Conservation (phyloP, 1,284 basidiomycete genomes). For the Microbotryum lychnidis-dioicae region DNA sequence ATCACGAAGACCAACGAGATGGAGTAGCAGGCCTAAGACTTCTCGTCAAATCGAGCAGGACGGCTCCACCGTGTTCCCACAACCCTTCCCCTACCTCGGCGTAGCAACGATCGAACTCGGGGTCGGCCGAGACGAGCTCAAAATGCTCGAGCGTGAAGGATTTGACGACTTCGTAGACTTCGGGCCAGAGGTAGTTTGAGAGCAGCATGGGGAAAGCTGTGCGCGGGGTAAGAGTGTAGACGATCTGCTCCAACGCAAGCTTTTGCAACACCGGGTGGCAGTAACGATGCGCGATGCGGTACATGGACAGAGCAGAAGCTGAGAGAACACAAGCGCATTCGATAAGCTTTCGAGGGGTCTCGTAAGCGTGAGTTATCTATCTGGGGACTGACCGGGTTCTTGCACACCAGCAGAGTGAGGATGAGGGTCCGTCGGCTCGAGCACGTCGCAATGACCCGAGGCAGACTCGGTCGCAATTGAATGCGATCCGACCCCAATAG, state of each 20-base stretch:
- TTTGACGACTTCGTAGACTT: background rate
- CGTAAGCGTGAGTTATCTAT: slow-evolving; percentile 30
- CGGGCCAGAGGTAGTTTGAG: slow-evolving; percentile 38
- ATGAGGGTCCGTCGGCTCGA: slow-evolving; percentile 45
- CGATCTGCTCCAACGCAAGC: slow-evolving; percentile 64
- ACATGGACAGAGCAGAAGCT: slow-evolving; percentile 66
- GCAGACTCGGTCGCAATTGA: background rate
- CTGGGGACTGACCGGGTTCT: slow-evolving; percentile 43
- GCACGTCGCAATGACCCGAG: background rate
- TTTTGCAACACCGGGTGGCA: slow-evolving; percentile 56
- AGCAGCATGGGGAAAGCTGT: slow-evolving; percentile 64
- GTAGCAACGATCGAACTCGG: slow-evolving; percentile 1
- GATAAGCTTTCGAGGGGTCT: slow-evolving; percentile 36
- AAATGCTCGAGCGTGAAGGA: slow-evolving; percentile 1
- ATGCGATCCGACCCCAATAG: background rate
- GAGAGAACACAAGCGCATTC: slow-evolving; percentile 49
- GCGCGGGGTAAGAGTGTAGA: slow-evolving; percentile 61
- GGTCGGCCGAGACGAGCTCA: background rate
- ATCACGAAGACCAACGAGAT: too few relatives aligned
- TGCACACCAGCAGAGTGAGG: slow-evolving; percentile 2
- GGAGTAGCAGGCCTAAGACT: background rate
- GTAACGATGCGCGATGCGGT: slow-evolving; percentile 72
- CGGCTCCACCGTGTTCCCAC: slow-evolving; percentile 6
- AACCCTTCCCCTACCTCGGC: slow-evolving; percentile 4
- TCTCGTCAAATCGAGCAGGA: slow-evolving; percentile 5